A percentile compares a stretch with the other conserved stretches of the same genome.
phyloP scores from a whole-genome alignment of 2,329 filamentous ascomycete genomes.

The Endoconidiophora polonica region DNA sequence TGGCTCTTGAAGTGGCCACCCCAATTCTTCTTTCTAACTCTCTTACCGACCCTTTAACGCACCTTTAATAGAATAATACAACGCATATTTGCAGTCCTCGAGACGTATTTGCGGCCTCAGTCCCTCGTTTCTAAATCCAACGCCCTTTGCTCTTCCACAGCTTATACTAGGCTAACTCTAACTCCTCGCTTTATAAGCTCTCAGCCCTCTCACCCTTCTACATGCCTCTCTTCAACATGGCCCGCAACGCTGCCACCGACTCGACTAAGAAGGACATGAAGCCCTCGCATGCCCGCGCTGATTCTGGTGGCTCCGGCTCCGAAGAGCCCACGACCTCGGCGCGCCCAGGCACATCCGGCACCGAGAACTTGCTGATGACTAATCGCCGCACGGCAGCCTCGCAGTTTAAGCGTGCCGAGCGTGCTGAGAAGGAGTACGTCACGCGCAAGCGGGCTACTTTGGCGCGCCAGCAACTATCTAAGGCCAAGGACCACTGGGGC shows the following conservation, averaged over 20 bases:
- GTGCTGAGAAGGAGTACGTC: constrained; percentile 26
- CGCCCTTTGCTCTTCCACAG: no score
- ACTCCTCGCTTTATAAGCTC: no score
- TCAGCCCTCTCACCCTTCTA: not conserved
- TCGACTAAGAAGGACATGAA: not conserved
- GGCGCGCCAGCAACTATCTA: constrained; percentile 22
- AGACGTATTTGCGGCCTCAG: no score
- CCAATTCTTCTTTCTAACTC: no score
- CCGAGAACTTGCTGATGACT: constrained; percentile 25
- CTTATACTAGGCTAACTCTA: no score
- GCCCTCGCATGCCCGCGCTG: not conserved
- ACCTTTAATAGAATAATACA: no score
- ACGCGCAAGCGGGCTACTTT: constrained; percentile 25
- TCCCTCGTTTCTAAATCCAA: no score
- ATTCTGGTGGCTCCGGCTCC: not conserved
- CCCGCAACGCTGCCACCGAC: constrained; percentile 1
- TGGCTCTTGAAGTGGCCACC: no score
- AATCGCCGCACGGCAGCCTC: constrained; percentile 24
- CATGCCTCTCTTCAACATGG: constrained; percentile 10
- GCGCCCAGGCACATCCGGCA: constrained; percentile 27
- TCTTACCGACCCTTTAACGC: no score
- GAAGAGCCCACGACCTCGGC: not conserved
- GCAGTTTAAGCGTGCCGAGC: constrained; percentile 23
- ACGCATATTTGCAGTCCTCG: no score
- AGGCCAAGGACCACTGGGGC: constrained; percentile 25